These are phyloP conservation scores for Trametes sp. DNA, from an alignment of 1,284 basidiomycete genomes.

Conservation along the genomic window DNA sequence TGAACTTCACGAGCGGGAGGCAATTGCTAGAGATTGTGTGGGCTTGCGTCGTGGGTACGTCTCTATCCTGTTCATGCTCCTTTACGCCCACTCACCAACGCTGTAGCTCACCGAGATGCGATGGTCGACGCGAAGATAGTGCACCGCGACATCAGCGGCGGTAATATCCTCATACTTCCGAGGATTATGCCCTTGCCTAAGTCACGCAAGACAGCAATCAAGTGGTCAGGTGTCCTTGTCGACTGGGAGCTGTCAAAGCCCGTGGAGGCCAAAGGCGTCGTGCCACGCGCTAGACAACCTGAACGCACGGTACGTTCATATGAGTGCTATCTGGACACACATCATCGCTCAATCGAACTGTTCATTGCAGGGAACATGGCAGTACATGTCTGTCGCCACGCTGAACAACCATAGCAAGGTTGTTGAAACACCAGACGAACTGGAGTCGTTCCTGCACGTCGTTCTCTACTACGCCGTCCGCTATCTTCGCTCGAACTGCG, in stretches of 20 bases:
- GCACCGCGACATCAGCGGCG: constrained; percentile 13
- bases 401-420: constrained; percentile 7
- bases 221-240: constrained; percentile 17
- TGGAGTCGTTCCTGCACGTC: constrained; percentile 26
- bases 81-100: not conserved
- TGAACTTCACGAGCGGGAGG: not conserved
- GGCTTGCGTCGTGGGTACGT: constrained; percentile 4
- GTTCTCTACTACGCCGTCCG: constrained; percentile 22
- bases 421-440: constrained; percentile 16
- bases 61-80: not conserved
- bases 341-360: not conserved
- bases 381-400: constrained; percentile 14
- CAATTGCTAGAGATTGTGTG: not conserved
- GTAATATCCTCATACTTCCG: constrained; percentile 20
- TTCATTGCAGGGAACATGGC: constrained; percentile 22
- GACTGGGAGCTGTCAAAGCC: constrained; percentile 28
- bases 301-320: constrained; percentile 8
- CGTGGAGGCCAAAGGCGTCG: not conserved
- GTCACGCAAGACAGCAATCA: not conserved
- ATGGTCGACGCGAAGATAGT: not conserved
- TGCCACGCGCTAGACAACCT: constrained; percentile 7
- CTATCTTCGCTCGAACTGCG: constrained; percentile 8
- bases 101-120: not conserved
- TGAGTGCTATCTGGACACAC: not conserved
- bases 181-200: not conserved